Evolutionary conservation across 148 eudicot genomes (phyloP).

Genomic region (Euryodendron excelsum): DNA sequence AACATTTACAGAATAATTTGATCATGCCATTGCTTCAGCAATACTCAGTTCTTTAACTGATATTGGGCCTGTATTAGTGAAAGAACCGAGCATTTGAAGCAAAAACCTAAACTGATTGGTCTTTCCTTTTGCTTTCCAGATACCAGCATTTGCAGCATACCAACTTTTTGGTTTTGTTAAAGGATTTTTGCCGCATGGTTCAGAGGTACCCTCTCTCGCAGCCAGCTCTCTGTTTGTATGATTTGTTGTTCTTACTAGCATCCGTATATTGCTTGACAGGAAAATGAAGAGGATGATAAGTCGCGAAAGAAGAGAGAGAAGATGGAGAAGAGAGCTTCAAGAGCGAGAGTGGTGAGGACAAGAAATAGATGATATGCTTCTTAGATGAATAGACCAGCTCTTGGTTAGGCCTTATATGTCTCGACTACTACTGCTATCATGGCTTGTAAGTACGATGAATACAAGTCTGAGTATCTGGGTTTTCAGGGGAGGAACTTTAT

Average conservation of each 20-base stretch:
- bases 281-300: constrained; percentile 64
- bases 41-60: neutral
- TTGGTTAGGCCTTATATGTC: neutral
- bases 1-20: neutral
- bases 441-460: too few species aligned
- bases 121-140: constrained; percentile 40
- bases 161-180: constrained; percentile 58
- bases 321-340: constrained; percentile 66
- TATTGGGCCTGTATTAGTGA: neutral
- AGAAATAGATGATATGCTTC: constrained; percentile 36
- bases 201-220: constrained; percentile 55
- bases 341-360: constrained; percentile 51
- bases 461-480: too few species aligned
- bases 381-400: neutral
- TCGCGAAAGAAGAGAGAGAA: constrained; percentile 67
- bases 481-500: too few species aligned
- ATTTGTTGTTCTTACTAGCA: neutral
- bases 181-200: constrained; percentile 62
- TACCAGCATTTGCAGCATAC: constrained; percentile 79
- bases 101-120: neutral
- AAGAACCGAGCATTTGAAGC: neutral
- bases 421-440: too few species aligned
- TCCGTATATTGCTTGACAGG: constrained; percentile 29
- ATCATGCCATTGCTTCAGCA: neutral
- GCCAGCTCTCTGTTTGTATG: neutral